These are phyloP conservation scores for Phytophthora hybrid DNA, from an alignment of 352 stramenopile genomes.

Conservation along the genomic window DNA sequence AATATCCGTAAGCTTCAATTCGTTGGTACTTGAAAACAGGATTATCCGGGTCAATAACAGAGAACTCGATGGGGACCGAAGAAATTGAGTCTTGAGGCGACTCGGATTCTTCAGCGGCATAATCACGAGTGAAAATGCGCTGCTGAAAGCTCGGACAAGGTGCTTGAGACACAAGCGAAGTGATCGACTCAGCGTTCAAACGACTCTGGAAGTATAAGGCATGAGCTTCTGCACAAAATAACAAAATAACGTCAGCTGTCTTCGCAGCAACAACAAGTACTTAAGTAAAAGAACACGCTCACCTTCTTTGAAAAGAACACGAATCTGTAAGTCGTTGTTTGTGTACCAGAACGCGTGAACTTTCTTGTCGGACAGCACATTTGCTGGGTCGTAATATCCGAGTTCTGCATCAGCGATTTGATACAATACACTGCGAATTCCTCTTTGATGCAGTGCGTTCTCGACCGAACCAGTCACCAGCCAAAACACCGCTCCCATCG, in stretches of 20 bases:
- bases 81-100: not conserved
- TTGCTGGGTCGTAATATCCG: not conserved
- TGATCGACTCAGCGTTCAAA: not conserved
- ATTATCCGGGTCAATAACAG: not conserved
- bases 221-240: not conserved
- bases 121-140: not conserved
- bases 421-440: not conserved
- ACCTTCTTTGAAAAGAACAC: not conserved
- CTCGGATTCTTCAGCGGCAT: not conserved
- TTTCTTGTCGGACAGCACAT: not conserved
- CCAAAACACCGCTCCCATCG: not conserved
- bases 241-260: not conserved
- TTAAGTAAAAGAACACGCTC: not conserved
- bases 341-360: constrained; percentile 1
- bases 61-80: not conserved
- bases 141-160: not conserved
- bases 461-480: not conserved
- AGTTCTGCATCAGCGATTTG: constrained; percentile 2
- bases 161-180: not conserved
- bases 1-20: not conserved
- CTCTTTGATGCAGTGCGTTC: not conserved
- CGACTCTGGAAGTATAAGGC: constrained; percentile 2
- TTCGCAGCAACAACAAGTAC: no score
- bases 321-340: not conserved
- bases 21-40: constrained; percentile 8